Evolutionary conservation across 2,329 filamentous ascomycete species (phyloP).

Genomic region (Botrytis sinoallii): DNA sequence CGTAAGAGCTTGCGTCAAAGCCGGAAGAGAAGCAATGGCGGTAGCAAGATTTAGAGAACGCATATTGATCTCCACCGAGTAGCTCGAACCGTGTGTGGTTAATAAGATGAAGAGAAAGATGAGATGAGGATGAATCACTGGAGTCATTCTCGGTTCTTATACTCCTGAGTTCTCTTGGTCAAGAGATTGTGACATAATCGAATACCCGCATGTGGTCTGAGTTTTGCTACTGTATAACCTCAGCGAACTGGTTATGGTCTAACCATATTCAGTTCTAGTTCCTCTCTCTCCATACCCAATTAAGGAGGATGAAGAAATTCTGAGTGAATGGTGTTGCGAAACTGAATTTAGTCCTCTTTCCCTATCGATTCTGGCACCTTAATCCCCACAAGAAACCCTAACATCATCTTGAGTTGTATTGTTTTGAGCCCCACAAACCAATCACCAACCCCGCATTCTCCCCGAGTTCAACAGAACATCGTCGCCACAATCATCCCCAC

Average conservation of each 20-base stretch:
- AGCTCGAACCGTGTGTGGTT: neutral
- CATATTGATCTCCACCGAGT: neutral
- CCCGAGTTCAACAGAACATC: neutral
- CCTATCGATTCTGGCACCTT: neutral
- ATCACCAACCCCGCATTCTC: neutral
- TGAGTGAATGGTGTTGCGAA: neutral
- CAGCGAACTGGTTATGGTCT: neutral
- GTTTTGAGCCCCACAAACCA: neutral
- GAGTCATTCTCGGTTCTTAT: neutral
- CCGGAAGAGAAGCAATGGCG: neutral
- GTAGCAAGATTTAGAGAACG: neutral
- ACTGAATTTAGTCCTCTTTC: neutral
- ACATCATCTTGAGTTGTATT: neutral
- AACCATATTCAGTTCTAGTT: neutral
- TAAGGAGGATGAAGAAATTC: neutral
- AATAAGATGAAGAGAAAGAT: neutral
- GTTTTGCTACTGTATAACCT: neutral
- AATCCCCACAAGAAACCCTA: neutral
- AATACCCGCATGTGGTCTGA: neutral
- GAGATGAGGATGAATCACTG: neutral
- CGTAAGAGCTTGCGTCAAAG: neutral
- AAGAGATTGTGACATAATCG: neutral
- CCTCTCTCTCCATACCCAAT: neutral
- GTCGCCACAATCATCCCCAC: neutral
- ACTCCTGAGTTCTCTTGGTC: neutral